Conservation (phyloP, 1,284 basidiomycete species). For the Phylloboletellus chloephorus region DNA sequence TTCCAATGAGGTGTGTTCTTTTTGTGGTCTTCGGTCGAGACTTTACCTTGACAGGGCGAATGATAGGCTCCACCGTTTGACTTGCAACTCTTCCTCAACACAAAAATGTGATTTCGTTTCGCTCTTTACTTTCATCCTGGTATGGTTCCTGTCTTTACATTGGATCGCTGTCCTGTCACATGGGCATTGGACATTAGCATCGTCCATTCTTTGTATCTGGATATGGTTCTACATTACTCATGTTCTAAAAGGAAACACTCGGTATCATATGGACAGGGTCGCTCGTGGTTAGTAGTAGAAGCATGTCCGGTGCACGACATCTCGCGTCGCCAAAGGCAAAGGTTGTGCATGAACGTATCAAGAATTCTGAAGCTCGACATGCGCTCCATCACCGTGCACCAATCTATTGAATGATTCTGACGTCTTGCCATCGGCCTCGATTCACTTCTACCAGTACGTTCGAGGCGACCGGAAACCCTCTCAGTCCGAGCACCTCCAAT, state of each 20-base stretch:
- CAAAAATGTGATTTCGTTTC: constrained; percentile 31
- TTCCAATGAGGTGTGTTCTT: constrained; percentile 20
- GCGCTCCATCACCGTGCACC: background rate
- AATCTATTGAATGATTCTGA: constrained; percentile 42
- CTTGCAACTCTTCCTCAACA: constrained; percentile 45
- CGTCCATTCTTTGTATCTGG: constrained; percentile 14
- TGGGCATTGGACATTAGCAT: constrained; percentile 18
- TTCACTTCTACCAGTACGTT: constrained; percentile 45
- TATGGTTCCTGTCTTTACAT: constrained; percentile 1
- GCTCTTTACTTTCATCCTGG: constrained; percentile 1
- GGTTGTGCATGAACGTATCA: no score
- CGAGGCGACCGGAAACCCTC: constrained; percentile 43
- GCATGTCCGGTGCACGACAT: no score
- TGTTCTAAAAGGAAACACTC: constrained; percentile 9
- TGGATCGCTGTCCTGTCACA: constrained; percentile 11
- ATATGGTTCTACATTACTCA: constrained; percentile 24
- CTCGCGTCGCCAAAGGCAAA: no score
- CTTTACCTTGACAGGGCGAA: background rate
- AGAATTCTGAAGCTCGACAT: no score
- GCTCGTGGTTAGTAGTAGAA: no score
- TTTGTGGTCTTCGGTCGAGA: background rate
- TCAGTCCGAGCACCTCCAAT: constrained; percentile 49
- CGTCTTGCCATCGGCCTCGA: constrained; percentile 56
- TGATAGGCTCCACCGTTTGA: constrained; percentile 42
- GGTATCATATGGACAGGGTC: no score